Base-by-base conservation (phyloP, 352 stramenopile genomes). In the Pythium brachiatum region DNA sequence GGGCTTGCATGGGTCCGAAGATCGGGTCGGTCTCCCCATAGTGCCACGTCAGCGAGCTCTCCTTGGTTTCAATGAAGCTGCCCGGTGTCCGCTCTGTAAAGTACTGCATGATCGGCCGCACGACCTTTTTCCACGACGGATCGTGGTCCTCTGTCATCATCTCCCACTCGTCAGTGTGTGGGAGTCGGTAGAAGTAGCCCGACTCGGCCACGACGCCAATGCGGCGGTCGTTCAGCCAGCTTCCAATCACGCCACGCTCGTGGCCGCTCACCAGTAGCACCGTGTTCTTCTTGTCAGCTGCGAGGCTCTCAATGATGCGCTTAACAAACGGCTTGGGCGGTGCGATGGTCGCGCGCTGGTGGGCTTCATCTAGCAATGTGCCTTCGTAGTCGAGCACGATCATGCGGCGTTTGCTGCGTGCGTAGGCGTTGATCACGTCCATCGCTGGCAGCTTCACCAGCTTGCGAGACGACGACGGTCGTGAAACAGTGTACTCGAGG, bases 361-460 rank as follows among this genome's bases (percentile, higher is more conserved):
- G 81, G 5, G 84, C 65, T 46, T 79, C 76, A 57, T 92, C 82
- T 26, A 91, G 73, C 43, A 95, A 64, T 15, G 84, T 92, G 44
- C 81, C 80, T 73, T 95, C 86, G 29, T 92, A 93, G 63, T 95
- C 83, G 20, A 89, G 61, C 16, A 95, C 81, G 41, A 95, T 79
- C 13, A 95, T 62, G 6, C 86, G 73, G 8, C 81, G 82, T 27
- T 70, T 72, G 47, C 79, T 88, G 21, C 75, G 72, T 4, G 72
- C 59, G 53, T 95, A 95, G 13, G 81, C 79, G 25, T 75, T 70
- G 20, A 88, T 77, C 21, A 88, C 65, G 26, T 79, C 60, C 53
- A 72, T 64, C 16, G 50, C 51, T 2, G 78, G 78, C 21, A 85
- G 57, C 62, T 76, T 86, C 0, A 85, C 67, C 18, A 83, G 52